Conservation (phyloP, 108 stramenopile species). For the Cyclostephanos invisitatus region DNA sequence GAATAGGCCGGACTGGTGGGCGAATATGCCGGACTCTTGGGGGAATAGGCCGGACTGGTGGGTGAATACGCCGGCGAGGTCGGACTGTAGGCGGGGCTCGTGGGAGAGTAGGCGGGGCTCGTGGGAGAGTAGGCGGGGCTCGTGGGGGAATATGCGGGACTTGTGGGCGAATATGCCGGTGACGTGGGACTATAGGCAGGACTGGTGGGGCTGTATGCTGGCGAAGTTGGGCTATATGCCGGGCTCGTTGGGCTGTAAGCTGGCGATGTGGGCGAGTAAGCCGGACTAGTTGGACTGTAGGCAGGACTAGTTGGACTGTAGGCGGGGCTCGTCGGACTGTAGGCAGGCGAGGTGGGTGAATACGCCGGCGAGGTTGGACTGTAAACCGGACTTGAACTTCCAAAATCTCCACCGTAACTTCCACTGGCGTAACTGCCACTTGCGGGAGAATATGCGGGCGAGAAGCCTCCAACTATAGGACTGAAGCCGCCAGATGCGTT, state of each 20-base stretch:
- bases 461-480: constrained; percentile 84
- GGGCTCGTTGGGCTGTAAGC: constrained; percentile 78
- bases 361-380: constrained; percentile 52
- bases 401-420: constrained; percentile 68
- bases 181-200: constrained; percentile 70
- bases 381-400: constrained; percentile 54
- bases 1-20: constrained; percentile 41
- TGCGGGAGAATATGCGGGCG: constrained; percentile 77
- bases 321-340: constrained; percentile 68
- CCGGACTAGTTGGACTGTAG: constrained; percentile 82
- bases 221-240: constrained; percentile 56
- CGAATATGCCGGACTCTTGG: constrained; percentile 69
- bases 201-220: constrained; percentile 50
- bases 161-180: constrained; percentile 57
- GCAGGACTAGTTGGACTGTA: constrained; percentile 72
- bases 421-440: constrained; percentile 79
- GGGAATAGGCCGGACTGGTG: constrained; percentile 76
- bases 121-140: constrained; percentile 78
- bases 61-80: constrained; percentile 67
- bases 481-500: constrained; percentile 77
- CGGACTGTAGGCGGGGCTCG: constrained; percentile 64
- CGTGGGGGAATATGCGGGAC: constrained; percentile 34
- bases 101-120: constrained; percentile 70
- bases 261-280: constrained; percentile 84
- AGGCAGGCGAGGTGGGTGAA: constrained; percentile 56